Evolutionary conservation across 768 basidiomycete species (phyloP), one percentile per base, ranked within the genome.

Genomic region (Porphyrellus cyaneotinctus): DNA sequence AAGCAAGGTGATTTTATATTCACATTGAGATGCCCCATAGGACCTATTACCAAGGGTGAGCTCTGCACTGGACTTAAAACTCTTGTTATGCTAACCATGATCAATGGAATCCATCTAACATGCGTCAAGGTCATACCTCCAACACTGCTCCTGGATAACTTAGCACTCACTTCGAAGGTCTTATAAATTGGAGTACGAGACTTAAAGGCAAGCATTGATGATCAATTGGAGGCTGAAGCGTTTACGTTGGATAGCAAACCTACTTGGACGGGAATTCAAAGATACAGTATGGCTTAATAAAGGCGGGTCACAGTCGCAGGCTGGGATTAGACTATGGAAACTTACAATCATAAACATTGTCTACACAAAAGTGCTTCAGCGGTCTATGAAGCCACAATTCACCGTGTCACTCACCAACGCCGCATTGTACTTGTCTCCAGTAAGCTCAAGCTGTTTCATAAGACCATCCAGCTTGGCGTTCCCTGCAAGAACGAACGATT

Each of bases 401-500:
- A 11, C 12, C n/a, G 18, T 24, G 11, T 26, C 17, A 42, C 49
- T 33, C 32, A 50, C 49, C 32, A 50, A 35, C 12, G 49, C 49
- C 12, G 43, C 18, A 18, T 51, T 51, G 26, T 43, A 51, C 49
- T 11, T 43, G 24, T 51, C 33, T 7, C 49, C 49, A 2, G 49
- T 43, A 18, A 51, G 49, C 15, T 30, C 28, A 3, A 51, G 49
- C 33, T 51, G 49, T 5, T 24, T 51, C 26, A 28, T 9, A 10
- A 51, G 49, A 36, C 49, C 49, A 22, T 51, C 49, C 13, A 51
- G 42, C 26, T 51, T 51, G 33, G 49, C 49, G 15, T 51, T 51
- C 13, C 49, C 49, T 50, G 18, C 12, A 22, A 26, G 23, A 26
- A 15, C 17, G 23, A 26, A 15, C 17, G 11, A 10, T 36, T 20